Base-by-base conservation (phyloP, 805 yeast genomes). In the Naumovozyma castellii region DNA sequence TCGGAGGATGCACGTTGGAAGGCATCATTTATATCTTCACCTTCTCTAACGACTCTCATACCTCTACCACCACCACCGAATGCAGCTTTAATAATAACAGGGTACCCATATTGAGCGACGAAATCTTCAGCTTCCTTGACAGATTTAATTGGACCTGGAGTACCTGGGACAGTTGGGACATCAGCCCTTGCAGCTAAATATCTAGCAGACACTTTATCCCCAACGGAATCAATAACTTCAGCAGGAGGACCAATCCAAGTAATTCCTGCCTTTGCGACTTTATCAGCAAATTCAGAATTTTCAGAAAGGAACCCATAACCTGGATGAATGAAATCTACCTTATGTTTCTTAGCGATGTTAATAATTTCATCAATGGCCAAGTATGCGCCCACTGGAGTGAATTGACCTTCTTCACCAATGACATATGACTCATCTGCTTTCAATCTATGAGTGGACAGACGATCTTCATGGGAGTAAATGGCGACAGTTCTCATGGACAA, bases 1-100 rank as follows among this genome's bases (percentile, higher is more conserved):
- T 90, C 98, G 34, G 95, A 83, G 22, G 82, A 77, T 28, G 97
- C 97, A 67, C 98, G 81, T 56, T 72, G 67, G 69, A 92, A 90
- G 29, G 97, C 97, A 61, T 90, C 97, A 35, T 61, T 80, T 43
- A 90, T 76, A 62, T 80, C 85, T 53, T 92, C 98, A 54, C 96
- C 97, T 65, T 90, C 96, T 57, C 94, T 74, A 34, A 90, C 98
- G 38, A 90, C 98, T 69, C 98, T 80, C 97, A 90, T 92, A 75
- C 98, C 98, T 68, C 97, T 80, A 60, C 98, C 98, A 73, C 98
- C 98, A 68, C 98, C 98, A 63, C 98, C 98, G 59, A 84, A 92
- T 30, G 98, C 98, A 35, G 98, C 98, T 68, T 90, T 90, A 67
- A 90, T 87, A 66, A 90, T 90, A 36, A 92, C 97, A 6, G 98